Conservation (phyloP, 2,329 filamentous ascomycete genomes). For the Colletotrichum gloeosporioides region DNA sequence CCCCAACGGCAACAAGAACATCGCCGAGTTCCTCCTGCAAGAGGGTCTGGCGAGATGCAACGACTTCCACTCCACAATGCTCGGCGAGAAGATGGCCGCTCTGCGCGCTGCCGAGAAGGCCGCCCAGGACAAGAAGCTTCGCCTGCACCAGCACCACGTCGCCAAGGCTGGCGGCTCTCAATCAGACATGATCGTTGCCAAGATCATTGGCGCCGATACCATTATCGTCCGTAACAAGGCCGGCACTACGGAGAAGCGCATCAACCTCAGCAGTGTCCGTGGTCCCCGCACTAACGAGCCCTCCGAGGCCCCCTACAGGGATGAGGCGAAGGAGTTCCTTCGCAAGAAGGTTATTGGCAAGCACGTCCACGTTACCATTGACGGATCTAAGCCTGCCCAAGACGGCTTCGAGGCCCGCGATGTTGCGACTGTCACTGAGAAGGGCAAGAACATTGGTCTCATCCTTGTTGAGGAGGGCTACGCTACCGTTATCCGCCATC, state of each 20-base stretch:
- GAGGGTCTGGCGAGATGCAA: conserved; percentile 91
- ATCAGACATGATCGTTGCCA: conserved; percentile 79
- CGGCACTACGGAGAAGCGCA: conserved; percentile 81
- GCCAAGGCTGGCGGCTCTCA: conserved; percentile 68
- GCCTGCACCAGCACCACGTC: conserved; percentile 82
- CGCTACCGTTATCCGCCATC: conserved; percentile 91
- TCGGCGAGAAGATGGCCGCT: conserved; percentile 85
- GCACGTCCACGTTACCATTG: conserved; percentile 86
- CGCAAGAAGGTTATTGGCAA: conserved; percentile 95
- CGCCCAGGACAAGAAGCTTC: conserved; percentile 78
- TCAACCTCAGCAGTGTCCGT: conserved; percentile 91
- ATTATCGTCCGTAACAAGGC: conserved; percentile 85
- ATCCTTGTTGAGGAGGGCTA: conserved; percentile 90
- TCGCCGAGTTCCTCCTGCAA: conserved; percentile 88
- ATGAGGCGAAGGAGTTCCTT: conserved; percentile 95
- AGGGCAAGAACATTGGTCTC: conserved; percentile 87
- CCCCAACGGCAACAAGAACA: conserved; percentile 77
- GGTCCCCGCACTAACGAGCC: conserved; percentile 90
- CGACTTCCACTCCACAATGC: conserved; percentile 92
- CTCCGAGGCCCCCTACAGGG: conserved; percentile 85
- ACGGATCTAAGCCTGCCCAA: conserved; percentile 87
- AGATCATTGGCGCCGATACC: conserved; percentile 88
- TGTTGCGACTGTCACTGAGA: conserved; percentile 84
- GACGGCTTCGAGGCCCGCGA: conserved; percentile 95
- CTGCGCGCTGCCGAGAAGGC: conserved; percentile 86